These are phyloP conservation scores for Apium graveolens DNA, from an alignment of 129 eudicot genomes.

Conservation along the genomic window DNA sequence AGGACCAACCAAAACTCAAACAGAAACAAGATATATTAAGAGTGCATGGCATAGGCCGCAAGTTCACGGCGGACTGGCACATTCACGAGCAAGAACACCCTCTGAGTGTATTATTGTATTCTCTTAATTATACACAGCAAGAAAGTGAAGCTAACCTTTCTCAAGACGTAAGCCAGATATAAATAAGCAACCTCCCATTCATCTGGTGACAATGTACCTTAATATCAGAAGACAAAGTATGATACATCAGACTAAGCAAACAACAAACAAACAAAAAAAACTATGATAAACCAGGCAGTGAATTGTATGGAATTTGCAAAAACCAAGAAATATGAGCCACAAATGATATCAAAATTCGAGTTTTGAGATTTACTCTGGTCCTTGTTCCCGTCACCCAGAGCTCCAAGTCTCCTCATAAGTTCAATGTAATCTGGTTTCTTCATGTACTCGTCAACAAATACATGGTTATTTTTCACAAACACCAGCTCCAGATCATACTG, in stretches of 20 bases:
- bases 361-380: constrained; percentile 58
- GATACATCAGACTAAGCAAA: neutral
- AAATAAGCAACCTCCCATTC: constrained; percentile 99
- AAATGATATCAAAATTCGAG: neutral
- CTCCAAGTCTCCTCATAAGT: constrained; percentile 96
- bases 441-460: constrained; percentile 84
- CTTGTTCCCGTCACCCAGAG: constrained; percentile 87
- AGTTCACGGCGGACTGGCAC: neutral
- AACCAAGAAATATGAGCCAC: neutral
- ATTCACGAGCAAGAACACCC: neutral
- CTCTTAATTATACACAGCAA: neutral
- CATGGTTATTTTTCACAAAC: constrained; percentile 79
- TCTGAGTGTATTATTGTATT: neutral
- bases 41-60: neutral
- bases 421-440: constrained; percentile 79
- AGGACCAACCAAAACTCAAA: neutral
- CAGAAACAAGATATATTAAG: neutral
- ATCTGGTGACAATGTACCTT: constrained; percentile 82
- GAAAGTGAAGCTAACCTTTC: constrained; percentile 51
- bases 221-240: constrained; percentile 9
- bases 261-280: too few species aligned
- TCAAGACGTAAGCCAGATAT: constrained; percentile 79
- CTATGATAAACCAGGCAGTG: neutral
- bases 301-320: neutral
- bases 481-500: constrained; percentile 95